A percentile compares a stretch with the other conserved stretches of the same genome.
These are phyloP conservation scores for Purpureocillium lavendulum DNA, from an alignment of 2,329 filamentous ascomycete genomes.

Conservation along the genomic window DNA sequence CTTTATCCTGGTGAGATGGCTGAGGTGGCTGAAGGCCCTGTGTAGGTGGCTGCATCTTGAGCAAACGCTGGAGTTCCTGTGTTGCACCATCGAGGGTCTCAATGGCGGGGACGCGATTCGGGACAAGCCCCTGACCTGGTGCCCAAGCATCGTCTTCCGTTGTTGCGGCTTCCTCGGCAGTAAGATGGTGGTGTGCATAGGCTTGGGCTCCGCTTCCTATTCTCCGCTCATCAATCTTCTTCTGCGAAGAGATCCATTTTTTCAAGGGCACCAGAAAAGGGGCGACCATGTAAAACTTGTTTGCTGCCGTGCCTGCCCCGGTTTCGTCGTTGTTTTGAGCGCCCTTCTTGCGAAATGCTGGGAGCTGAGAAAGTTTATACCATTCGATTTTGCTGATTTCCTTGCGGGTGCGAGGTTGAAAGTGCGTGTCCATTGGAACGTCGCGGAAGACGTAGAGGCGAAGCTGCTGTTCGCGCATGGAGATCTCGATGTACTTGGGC, in stretches of 20 bases:
- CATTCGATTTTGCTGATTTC: slow-evolving; percentile 97
- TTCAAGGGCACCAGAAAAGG: slow-evolving; percentile 81
- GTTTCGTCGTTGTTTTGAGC: slow-evolving; percentile 37
- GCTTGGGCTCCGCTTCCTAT: slow-evolving; percentile 30
- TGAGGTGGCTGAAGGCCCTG: slow-evolving; percentile 33
- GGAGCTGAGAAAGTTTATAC: slow-evolving; percentile 85
- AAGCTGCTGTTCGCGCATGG: slow-evolving; percentile 89
- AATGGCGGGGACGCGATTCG: slow-evolving; percentile 27
- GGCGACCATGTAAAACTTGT: slow-evolving; percentile 97
- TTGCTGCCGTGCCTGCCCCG: slow-evolving; percentile 51
- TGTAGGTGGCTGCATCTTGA: slow-evolving; percentile 46
- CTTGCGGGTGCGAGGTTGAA: slow-evolving; percentile 86
- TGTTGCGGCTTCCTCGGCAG: slow-evolving; percentile 46
- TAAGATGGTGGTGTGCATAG: slow-evolving; percentile 27
- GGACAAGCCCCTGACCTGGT: slow-evolving; percentile 25
- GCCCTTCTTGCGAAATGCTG: slow-evolving; percentile 67
- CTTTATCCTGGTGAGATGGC: slow-evolving; percentile 31
- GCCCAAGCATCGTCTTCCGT: slow-evolving; percentile 54
- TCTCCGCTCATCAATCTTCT: slow-evolving; percentile 56
- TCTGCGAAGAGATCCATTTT: slow-evolving; percentile 84
- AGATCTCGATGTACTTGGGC: slow-evolving; percentile 78
- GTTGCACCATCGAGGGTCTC: slow-evolving; percentile 43
- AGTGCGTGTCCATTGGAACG: slow-evolving; percentile 77
- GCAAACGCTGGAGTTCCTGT: slow-evolving; percentile 42
- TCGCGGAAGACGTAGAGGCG: slow-evolving; percentile 86